phyloP scores from a whole-genome alignment of 768 basidiomycete genomes.

The Boletales sp. region DNA sequence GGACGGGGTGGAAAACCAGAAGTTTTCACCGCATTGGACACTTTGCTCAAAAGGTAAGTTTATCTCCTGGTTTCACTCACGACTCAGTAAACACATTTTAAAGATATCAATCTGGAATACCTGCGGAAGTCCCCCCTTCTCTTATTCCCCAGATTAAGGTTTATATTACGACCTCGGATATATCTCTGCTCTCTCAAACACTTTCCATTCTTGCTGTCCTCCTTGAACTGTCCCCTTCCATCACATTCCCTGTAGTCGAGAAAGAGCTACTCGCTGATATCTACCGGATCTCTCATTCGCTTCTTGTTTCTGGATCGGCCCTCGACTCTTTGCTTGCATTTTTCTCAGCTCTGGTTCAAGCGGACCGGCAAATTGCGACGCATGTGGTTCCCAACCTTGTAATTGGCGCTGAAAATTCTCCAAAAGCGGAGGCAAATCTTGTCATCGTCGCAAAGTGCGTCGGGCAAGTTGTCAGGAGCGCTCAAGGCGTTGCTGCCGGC shows the following conservation, averaged over 20 bases:
- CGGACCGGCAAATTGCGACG: constrained; percentile 78
- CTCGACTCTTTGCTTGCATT: constrained; percentile 82
- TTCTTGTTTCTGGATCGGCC: constrained; percentile 69
- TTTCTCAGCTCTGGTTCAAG: constrained; percentile 76
- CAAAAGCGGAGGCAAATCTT: constrained; percentile 50
- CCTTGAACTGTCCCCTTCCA: constrained; percentile 59
- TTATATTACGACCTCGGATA: constrained; percentile 73
- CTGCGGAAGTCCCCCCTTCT: constrained; percentile 53
- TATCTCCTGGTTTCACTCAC: not conserved
- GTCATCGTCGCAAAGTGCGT: constrained; percentile 83
- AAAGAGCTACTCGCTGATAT: constrained; percentile 59
- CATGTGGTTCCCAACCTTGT: constrained; percentile 79
- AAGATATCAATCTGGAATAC: constrained; percentile 48
- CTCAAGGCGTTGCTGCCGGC: constrained; percentile 70
- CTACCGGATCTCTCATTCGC: constrained; percentile 73
- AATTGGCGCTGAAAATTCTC: constrained; percentile 59
- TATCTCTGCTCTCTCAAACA: constrained; percentile 72
- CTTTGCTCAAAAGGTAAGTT: constrained; percentile 61
- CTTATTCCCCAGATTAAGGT: constrained; percentile 73
- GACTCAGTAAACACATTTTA: not conserved
- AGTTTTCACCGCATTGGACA: constrained; percentile 73
- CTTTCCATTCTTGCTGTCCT: constrained; percentile 64
- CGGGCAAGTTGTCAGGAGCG: constrained; percentile 73
- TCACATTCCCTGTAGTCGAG: constrained; percentile 76
- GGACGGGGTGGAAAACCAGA: constrained; percentile 76